Base-by-base conservation (phyloP, 257 asterid species). In the Mitragyna speciosa region DNA sequence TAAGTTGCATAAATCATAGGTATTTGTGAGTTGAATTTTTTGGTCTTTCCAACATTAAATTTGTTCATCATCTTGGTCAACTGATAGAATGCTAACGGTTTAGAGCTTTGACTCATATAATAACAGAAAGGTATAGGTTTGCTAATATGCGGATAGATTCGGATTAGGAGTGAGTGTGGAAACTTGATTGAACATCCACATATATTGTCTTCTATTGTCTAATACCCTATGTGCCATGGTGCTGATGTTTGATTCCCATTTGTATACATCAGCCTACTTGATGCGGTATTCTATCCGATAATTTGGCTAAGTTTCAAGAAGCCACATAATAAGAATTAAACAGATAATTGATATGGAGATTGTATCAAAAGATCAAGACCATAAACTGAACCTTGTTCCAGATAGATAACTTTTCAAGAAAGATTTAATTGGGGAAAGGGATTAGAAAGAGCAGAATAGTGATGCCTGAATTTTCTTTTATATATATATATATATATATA, bases 1-100 rank as follows among this genome's bases (percentile, higher is more conserved):
- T 95, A 89, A 95, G 99, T 92, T 72, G 30, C 47, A 7, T 36
- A 74, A 66, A 51, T 47, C 39, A 43, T 36, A 59, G 58, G 70
- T 5, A 59, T 59, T 2, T 45, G 33, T 26, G 5, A 15, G 56
- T 63, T 76, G 72, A 76, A 43, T 15, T 43, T 31, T 45, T 41
- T 31, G 41, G 75, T 56, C 49, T 33, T 31, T 14, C 10, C 11
- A 10, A 22, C 10, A 63, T 72, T 70, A 2, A 4, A 16, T 48
- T 45, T 49, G 12, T 72, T n/a, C 75, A 71, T 14, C 30, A 45
- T 16, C 28, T 33, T 48, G 56, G 2, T 30, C 56, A 72, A 19
- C 16, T 8, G 2, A 7, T 7, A 48, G 78, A 73, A 58, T 83
- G 82, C 66, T 68, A 79, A 73, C 36, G 63, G 41, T 68, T 82